phyloP scores from a whole-genome alignment of 495 filamentous ascomycete species.

The Bathelium albidoporum region DNA sequence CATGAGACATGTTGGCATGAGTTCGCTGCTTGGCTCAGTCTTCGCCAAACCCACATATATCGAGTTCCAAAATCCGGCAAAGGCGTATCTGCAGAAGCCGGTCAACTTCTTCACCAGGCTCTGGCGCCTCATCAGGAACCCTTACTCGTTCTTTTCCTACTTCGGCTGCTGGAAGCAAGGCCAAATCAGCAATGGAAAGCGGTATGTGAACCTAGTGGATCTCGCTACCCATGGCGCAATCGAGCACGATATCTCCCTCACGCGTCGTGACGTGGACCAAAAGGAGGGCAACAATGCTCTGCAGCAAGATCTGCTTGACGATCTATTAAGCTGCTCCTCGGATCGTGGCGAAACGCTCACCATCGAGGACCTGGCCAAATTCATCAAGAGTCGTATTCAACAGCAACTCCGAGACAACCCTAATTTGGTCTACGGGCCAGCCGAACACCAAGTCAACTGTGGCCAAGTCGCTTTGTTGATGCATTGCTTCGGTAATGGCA shows the following conservation, averaged over 20 bases:
- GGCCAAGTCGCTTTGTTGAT: conserved; percentile 4
- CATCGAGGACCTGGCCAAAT: conserved; percentile 5
- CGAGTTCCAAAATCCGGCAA: conserved; percentile 4
- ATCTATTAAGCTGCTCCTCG: neutral
- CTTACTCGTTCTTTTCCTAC: conserved; percentile 19
- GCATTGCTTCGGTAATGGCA: conserved; percentile 4
- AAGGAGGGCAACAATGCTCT: conserved; percentile 11
- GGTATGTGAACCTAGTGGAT: conserved; percentile 26
- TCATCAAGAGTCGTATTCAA: conserved; percentile 5
- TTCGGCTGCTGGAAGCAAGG: conserved; percentile 19
- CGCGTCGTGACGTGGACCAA: conserved; percentile 19
- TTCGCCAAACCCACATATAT: conserved; percentile 5
- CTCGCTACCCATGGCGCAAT: conserved; percentile 21
- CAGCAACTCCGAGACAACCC: conserved; percentile 3
- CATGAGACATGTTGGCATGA: conserved; percentile 6
- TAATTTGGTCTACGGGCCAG: conserved; percentile 3
- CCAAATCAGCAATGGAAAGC: conserved; percentile 14
- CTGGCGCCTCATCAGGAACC: conserved; percentile 15
- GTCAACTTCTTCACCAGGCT: neutral
- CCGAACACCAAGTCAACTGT: conserved; percentile 4
- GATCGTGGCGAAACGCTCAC: conserved; percentile 2
- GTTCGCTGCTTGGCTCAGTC: conserved; percentile 1
- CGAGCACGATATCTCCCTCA: conserved; percentile 32
- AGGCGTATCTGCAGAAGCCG: conserved; percentile 4
- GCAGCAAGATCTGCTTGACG: conserved; percentile 1